Base-by-base conservation (phyloP, 805 yeast species). In the Schwanniomyces pseudopolymorphus region DNA sequence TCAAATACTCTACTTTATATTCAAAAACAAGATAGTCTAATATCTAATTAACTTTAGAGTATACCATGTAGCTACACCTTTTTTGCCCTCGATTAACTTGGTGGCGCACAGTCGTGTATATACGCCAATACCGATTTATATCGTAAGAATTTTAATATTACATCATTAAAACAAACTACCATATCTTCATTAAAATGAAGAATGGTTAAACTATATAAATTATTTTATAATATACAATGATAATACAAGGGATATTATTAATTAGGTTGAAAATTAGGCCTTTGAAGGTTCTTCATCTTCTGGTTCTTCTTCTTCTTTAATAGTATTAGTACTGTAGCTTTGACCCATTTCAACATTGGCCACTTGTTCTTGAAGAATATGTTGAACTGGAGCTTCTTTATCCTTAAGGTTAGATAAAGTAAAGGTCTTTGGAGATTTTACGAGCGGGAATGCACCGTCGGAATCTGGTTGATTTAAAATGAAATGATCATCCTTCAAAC, bases 401-500 rank as follows among this genome's bases (percentile, higher is more conserved):
- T 67, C 70, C 40, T 64, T 64, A 52, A 60, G 63, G 48, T 69
- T 57, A 6, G 74, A 55, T 43, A 72, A 59, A 22, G 73, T 62
- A 50, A 62, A 71, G 0, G 71, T 69, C 52, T 72, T 72, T 19
- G 77, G 77, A 8, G 74, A 68, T 47, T 72, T 72, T 7, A 69
- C 74, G 43, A 67, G 55, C 5, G 65, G 55, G 35, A 53, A 54
- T 4, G 53, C 39, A 7, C 55, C 46, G 35, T 46, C 50, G 11
- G 47, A 43, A 35, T 58, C 66, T 3, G 20, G 6, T 20, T 54
- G 40, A 50, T 44, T 35, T 41, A 45, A 14, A 40, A 49, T 25
- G 49, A 53, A 16, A 46, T 51, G 24, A 10, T 42, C 40, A 16
- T 31, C 35, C 19, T 31, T 31, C 2, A 11, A 6, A 13, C 17